Conservation (phyloP, 345 rosid genomes). For the Gossypium arboreum region DNA sequence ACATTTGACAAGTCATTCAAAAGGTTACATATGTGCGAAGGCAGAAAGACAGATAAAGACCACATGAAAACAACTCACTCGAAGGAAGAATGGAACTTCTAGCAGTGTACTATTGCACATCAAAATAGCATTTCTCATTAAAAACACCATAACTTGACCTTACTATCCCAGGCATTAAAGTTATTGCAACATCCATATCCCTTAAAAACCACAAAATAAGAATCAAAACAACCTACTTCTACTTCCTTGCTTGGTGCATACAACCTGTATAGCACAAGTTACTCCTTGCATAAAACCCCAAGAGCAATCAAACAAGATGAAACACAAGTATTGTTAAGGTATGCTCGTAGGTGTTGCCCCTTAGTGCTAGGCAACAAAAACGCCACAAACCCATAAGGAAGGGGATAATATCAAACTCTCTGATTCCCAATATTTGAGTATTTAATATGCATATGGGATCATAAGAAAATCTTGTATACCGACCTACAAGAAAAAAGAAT, state of each 20-base stretch:
- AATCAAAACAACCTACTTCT: neutral
- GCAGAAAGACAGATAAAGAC: neutral
- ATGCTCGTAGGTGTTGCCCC: neutral
- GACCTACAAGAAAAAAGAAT: too few relatives aligned
- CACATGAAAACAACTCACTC: neutral
- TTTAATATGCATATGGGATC: too few relatives aligned
- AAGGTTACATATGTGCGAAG: neutral
- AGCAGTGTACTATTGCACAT: neutral
- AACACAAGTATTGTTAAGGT: neutral
- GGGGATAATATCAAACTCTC: neutral
- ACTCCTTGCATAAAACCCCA: neutral
- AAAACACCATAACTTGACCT: neutral
- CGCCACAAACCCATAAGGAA: neutral
- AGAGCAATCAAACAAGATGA: neutral
- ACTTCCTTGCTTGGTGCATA: neutral
- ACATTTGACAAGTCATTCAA: constrained; percentile 20
- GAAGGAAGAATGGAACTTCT: neutral
- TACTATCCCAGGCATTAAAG: neutral
- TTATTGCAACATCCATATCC: neutral
- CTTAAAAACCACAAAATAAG: neutral
- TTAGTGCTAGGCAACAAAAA: neutral
- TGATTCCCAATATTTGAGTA: neutral
- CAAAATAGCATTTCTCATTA: neutral
- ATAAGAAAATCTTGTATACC: too few relatives aligned
- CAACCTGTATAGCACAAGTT: neutral